These are phyloP conservation scores for Physcomitrium patens DNA, from an alignment of 225 moss, liverwort and hornwort genomes.

Conservation along the genomic window DNA sequence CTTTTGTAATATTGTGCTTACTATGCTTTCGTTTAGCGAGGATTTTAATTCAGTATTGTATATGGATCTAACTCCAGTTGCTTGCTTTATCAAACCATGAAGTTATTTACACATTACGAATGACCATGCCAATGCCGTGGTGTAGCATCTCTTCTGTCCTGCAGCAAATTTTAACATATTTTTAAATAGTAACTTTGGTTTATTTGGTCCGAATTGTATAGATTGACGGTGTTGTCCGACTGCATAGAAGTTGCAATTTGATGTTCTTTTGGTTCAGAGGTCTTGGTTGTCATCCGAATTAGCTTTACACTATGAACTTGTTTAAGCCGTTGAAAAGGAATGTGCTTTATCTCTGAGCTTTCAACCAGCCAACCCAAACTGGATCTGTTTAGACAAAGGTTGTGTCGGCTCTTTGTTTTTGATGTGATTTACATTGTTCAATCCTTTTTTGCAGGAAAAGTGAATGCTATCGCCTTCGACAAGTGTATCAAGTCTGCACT, in stretches of 20 bases:
- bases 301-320: neutral
- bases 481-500: slow-evolving; percentile 83
- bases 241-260: slow-evolving; percentile 4
- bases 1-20: slow-evolving; percentile 2
- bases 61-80: slow-evolving; percentile 3
- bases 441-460: slow-evolving; percentile 70
- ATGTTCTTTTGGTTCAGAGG: neutral
- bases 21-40: neutral
- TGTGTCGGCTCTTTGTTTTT: neutral
- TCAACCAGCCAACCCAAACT: slow-evolving; percentile 3
- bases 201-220: neutral
- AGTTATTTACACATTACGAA: slow-evolving; percentile 2
- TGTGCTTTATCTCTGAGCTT: slow-evolving; percentile 8
- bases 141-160: neutral
- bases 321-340: neutral
- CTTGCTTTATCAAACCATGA: slow-evolving; percentile 2
- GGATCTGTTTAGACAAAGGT: neutral
- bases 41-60: neutral
- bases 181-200: too few relatives aligned
- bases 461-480: slow-evolving; percentile 94
- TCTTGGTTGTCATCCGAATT: neutral
- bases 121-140: neutral
- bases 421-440: slow-evolving; percentile 5
- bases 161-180: too few relatives aligned
- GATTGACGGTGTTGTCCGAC: neutral